phyloP scores from a whole-genome alignment of 1,284 basidiomycete species.

The Gomphus bonarii region DNA sequence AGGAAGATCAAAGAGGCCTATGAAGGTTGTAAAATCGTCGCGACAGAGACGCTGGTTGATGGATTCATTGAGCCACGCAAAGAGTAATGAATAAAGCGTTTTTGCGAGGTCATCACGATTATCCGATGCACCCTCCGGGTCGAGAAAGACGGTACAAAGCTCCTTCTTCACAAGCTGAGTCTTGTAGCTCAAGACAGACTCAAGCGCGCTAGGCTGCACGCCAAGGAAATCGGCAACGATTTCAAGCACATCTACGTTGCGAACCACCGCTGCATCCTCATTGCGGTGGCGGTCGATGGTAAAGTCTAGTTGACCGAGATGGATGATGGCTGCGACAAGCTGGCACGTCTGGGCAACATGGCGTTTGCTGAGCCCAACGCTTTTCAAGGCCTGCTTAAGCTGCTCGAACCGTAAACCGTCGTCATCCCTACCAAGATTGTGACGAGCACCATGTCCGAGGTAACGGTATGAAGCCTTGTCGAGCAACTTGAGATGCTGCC shows the following conservation, averaged over 20 bases:
- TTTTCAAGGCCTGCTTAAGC: slow-evolving; percentile 89
- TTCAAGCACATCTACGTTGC: slow-evolving; percentile 69
- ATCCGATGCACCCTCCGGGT: slow-evolving; percentile 85
- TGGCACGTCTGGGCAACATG: slow-evolving; percentile 93
- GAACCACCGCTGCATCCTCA: slow-evolving; percentile 81
- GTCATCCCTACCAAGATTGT: slow-evolving; percentile 47
- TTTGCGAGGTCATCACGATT: slow-evolving; percentile 93
- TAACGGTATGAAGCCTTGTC: slow-evolving; percentile 78
- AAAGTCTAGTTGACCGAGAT: slow-evolving; percentile 94
- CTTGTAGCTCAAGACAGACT: slow-evolving; percentile 84
- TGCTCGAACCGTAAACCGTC: slow-evolving; percentile 81
- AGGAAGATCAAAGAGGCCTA: slow-evolving; percentile 93
- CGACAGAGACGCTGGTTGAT: slow-evolving; percentile 91
- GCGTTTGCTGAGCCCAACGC: slow-evolving; percentile 85
- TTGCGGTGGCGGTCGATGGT: slow-evolving; percentile 72
- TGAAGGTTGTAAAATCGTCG: slow-evolving; percentile 85
- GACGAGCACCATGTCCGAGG: slow-evolving; percentile 50
- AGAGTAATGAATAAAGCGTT: slow-evolving; percentile 88
- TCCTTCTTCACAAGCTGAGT: slow-evolving; percentile 91
- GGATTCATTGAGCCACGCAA: slow-evolving; percentile 94
- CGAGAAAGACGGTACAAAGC: slow-evolving; percentile 91
- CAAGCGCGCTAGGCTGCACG: slow-evolving; percentile 64
- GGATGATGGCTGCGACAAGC: slow-evolving; percentile 88
- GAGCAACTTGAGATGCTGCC: slow-evolving; percentile 74
- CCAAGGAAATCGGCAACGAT: slow-evolving; percentile 90